A percentile compares a stretch with the other conserved stretches of the same genome.
phyloP scores from a whole-genome alignment of 2,329 filamentous ascomycete genomes.

The Monosporascus sp. region DNA sequence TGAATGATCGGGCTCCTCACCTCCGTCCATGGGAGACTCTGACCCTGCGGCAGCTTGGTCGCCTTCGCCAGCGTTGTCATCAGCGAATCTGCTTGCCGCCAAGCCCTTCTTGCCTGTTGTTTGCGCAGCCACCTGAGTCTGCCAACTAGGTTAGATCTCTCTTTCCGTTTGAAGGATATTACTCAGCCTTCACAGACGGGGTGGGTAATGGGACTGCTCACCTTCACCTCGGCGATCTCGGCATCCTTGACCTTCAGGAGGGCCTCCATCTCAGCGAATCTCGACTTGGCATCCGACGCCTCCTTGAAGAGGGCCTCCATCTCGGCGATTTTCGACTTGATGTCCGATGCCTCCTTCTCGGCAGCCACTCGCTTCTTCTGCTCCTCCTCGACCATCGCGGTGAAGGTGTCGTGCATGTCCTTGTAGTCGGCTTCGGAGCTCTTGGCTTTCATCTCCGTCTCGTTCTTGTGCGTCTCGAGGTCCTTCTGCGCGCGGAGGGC shows the following conservation, averaged over 20 bases:
- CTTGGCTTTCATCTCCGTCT: conserved; percentile 47
- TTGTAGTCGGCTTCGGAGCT: conserved; percentile 55
- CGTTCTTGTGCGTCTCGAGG: conserved; percentile 45
- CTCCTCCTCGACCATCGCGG: conserved; percentile 53
- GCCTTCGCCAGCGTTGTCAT: conserved; percentile 28
- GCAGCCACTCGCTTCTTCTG: conserved; percentile 31
- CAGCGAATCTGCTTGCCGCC: conserved; percentile 49
- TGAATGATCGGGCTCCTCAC: conserved; percentile 58
- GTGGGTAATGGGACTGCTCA: conserved; percentile 21
- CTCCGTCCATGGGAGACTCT: conserved; percentile 40
- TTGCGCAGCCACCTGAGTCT: conserved; percentile 41
- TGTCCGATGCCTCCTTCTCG: conserved; percentile 25
- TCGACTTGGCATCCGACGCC: conserved; percentile 23
- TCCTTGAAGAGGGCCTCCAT: conserved; percentile 30
- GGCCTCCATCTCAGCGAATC: conserved; percentile 31
- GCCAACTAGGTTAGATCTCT: conserved; percentile 7
- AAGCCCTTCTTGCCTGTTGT: conserved; percentile 43
- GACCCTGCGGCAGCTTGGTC: conserved; percentile 26
- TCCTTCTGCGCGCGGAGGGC: conserved; percentile 42
- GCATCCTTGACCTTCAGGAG: conserved; percentile 53
- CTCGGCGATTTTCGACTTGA: conserved; percentile 28
- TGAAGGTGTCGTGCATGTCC: conserved; percentile 59
- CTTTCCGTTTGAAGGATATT: conserved; percentile 1
- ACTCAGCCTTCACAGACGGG: background rate
- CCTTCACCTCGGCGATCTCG: conserved; percentile 57